Conservation (phyloP, 1,284 basidiomycete genomes). For the Spongiforma sp. region DNA sequence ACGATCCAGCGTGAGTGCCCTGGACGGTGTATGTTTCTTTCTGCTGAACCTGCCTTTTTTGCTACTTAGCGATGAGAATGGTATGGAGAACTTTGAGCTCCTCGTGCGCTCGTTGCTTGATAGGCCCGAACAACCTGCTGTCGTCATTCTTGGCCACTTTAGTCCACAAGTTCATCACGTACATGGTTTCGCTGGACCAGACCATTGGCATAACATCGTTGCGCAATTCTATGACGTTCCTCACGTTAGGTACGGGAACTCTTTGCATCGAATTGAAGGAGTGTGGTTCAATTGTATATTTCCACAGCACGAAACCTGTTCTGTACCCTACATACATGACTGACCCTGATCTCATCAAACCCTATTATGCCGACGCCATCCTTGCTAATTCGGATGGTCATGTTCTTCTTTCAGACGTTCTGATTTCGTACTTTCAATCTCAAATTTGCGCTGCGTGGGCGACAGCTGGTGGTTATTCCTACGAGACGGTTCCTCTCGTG, state of each 20-base stretch:
- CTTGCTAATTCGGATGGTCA: conserved; percentile 86
- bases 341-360: conserved; percentile 69
- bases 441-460: conserved; percentile 90
- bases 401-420: conserved; percentile 82
- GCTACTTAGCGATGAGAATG: conserved; percentile 74
- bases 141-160: conserved; percentile 92
- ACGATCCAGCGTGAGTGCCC: conserved; percentile 78
- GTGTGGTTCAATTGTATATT: conserved; percentile 2
- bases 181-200: conserved; percentile 86
- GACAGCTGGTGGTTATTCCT: conserved; percentile 68
- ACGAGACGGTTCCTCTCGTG: conserved; percentile 58
- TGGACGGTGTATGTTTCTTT: conserved; percentile 2
- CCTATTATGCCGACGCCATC: conserved; percentile 83
- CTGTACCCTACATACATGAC: conserved; percentile 84
- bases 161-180: conserved; percentile 80
- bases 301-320: conserved; percentile 73
- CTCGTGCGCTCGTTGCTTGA: conserved; percentile 90
- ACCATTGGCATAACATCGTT: conserved; percentile 86
- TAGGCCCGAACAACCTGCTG: conserved; percentile 86
- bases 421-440: conserved; percentile 86
- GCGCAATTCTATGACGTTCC: conserved; percentile 97
- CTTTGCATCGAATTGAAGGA: background rate
- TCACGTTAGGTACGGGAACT: conserved; percentile 69
- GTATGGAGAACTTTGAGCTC: conserved; percentile 86
- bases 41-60: background rate